Evolutionary conservation across 2,329 filamentous ascomycete genomes (phyloP).

Genomic region (Rutstroemia sp.): DNA sequence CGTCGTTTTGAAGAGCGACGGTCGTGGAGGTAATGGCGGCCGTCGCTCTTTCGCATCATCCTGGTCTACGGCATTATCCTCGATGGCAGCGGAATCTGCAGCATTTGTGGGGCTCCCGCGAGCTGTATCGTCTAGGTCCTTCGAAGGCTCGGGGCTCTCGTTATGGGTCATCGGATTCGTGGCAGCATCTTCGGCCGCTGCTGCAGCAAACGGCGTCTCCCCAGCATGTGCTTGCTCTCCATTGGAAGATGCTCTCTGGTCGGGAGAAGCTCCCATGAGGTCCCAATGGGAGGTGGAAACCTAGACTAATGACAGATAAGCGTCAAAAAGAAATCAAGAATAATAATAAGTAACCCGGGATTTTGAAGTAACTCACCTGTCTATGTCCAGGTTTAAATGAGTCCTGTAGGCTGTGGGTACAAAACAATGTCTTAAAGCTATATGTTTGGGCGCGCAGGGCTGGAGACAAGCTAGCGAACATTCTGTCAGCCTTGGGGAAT

Average conservation of each 20-base stretch:
- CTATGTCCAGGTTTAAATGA: background rate
- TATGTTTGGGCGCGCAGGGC: slow-evolving; percentile 3
- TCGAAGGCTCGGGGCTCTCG: slow-evolving; percentile 14
- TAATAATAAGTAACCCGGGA: background rate
- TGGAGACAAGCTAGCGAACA: slow-evolving; percentile 9
- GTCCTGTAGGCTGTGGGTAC: background rate
- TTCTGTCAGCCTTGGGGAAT: slow-evolving; percentile 8
- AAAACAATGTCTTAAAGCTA: background rate
- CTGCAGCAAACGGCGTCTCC: slow-evolving; percentile 13
- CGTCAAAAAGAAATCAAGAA: background rate
- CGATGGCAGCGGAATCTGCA: background rate
- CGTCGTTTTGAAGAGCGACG: slow-evolving; percentile 27
- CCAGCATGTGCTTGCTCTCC: slow-evolving; percentile 15
- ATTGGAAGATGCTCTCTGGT: slow-evolving; percentile 10
- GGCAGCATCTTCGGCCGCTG: slow-evolving; percentile 18
- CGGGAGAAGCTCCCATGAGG: slow-evolving; percentile 19
- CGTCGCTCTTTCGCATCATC: slow-evolving; percentile 30
- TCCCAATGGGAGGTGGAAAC: slow-evolving; percentile 2
- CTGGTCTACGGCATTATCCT: slow-evolving; percentile 1
- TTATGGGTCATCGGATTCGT: slow-evolving; percentile 19
- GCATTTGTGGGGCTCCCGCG: background rate
- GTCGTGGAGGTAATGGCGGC: slow-evolving; percentile 40
- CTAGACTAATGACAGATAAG: background rate
- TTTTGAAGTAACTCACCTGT: background rate
- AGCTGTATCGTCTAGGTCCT: background rate